Base-by-base conservation (phyloP, 2,329 filamentous ascomycete species). In the Atkinsonella texensis region DNA sequence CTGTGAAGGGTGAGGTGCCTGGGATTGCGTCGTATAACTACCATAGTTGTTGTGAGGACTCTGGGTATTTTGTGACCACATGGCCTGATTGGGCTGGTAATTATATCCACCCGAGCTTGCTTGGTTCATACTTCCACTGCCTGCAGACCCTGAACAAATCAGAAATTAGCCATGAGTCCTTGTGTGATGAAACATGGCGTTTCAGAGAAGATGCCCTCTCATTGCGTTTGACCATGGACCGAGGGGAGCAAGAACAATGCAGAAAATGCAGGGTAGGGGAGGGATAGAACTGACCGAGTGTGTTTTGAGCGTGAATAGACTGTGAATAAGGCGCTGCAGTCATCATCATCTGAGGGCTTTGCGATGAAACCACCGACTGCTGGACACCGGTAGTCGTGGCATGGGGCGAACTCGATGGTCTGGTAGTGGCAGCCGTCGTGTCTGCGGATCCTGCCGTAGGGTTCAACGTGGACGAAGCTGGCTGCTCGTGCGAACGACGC, bases 401-500 rank as follows among this genome's bases (percentile, higher is more conserved):
- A 55, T 82, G 77, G 49, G 84, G 75, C 23, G 81, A 80, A 59
- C 81, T 74, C 31, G 75, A 72, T 10, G 77, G 69, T 46, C 80
- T 75, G 51, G 72, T 76, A 13, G 74, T 73, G 12, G 76, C 69
- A 11, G 71, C 62, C 20, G 72, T 60, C 4, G 74, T 57, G 46
- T 77, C 72, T 51, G 66, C 62, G 33, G 70, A 66, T 17, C 68
- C 67, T 46, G 72, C 70, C 45, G 75, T 69, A 54, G 74, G 78
- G 47, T 67, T 71, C 57, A 74, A 65, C 56, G 58, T 70, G 38
- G 71, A 73, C 49, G 72, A 70, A 51, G 70, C 65, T 28, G 87
- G 83, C 53, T 85, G 81, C 63, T 96, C 89, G 57, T 94, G 89
- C 11, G 87, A 84, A 55, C 86, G 79, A 57, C 85, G 80, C 86